Conservation (phyloP, 352 stramenopile genomes). For the Globisporangium nunn region DNA sequence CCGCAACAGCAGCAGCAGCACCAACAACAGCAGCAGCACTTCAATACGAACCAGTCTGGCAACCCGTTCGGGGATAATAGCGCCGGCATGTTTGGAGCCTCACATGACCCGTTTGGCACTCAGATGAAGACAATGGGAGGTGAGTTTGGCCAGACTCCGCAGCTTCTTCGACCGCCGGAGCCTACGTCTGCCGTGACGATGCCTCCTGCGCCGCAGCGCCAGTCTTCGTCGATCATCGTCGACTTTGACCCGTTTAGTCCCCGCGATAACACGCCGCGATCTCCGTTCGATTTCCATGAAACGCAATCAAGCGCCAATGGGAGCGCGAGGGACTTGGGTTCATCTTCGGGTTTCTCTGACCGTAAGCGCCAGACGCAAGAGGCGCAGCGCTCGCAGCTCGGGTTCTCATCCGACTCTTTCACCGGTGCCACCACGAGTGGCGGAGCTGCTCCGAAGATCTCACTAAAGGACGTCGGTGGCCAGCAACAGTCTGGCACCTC, state of each 20-base stretch:
- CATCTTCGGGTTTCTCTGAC: constrained; percentile 6
- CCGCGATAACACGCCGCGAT: constrained; percentile 38
- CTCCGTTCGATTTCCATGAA: constrained; percentile 34
- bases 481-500: constrained; percentile 3
- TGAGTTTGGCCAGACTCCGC: constrained; percentile 7
- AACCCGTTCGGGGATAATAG: constrained; percentile 16
- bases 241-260: constrained; percentile 75
- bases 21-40: constrained; percentile 26
- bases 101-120: constrained; percentile 44
- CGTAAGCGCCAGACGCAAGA: constrained; percentile 60
- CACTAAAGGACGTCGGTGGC: constrained; percentile 27
- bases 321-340: constrained; percentile 15
- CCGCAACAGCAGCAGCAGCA: constrained; percentile 24
- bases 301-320: constrained; percentile 3
- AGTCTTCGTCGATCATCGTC: constrained; percentile 40
- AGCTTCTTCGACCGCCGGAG: constrained; percentile 18
- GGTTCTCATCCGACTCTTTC: constrained; percentile 49
- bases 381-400: constrained; percentile 44
- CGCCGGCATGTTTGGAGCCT: constrained; percentile 27
- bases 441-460: constrained; percentile 24
- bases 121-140: constrained; percentile 11
- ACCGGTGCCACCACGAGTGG: constrained; percentile 8
- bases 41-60: constrained; percentile 31
- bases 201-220: constrained; percentile 17
- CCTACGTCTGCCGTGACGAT: constrained; percentile 13